Conservation (phyloP, 768 basidiomycete species). For the Boletellus ananas region DNA sequence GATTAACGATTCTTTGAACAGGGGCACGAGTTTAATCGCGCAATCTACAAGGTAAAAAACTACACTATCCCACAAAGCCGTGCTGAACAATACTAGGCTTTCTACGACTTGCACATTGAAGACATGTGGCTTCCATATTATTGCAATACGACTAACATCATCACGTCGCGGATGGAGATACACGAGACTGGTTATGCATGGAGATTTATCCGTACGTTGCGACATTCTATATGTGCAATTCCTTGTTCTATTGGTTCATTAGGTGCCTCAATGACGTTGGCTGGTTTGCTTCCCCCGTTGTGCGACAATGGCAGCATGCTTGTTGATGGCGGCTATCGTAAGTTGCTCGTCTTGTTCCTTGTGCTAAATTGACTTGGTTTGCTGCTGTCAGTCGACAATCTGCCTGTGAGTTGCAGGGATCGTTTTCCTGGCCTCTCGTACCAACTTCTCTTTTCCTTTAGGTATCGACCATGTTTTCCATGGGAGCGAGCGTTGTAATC, state of each 20-base stretch:
- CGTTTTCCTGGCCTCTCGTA: neutral
- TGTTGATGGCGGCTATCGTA: conserved; percentile 87
- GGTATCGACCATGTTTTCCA: conserved; percentile 88
- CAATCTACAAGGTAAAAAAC: conserved; percentile 75
- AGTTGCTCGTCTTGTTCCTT: conserved; percentile 25
- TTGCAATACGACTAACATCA: conserved; percentile 97
- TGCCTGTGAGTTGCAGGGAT: conserved; percentile 58
- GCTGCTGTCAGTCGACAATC: conserved; percentile 65
- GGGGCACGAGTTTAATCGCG: conserved; percentile 94
- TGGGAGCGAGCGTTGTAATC: conserved; percentile 87
- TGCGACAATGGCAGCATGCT: conserved; percentile 93
- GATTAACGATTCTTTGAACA: conserved; percentile 29
- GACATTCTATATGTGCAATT: neutral
- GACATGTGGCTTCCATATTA: conserved; percentile 99
- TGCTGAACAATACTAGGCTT: conserved; percentile 49
- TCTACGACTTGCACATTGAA: conserved; percentile 92
- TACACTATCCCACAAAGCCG: neutral
- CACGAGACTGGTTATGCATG: conserved; percentile 99
- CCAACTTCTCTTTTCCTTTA: conserved; percentile 28
- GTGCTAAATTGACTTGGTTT: conserved; percentile 8
- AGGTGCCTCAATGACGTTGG: conserved; percentile 97
- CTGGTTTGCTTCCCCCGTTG: conserved; percentile 89
- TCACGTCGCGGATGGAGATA: conserved; percentile 93
- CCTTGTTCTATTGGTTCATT: conserved; percentile 7
- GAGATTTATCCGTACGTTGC: conserved; percentile 74